phyloP scores from a whole-genome alignment of 352 stramenopile genomes.

The Peronosclerospora sorghi region DNA sequence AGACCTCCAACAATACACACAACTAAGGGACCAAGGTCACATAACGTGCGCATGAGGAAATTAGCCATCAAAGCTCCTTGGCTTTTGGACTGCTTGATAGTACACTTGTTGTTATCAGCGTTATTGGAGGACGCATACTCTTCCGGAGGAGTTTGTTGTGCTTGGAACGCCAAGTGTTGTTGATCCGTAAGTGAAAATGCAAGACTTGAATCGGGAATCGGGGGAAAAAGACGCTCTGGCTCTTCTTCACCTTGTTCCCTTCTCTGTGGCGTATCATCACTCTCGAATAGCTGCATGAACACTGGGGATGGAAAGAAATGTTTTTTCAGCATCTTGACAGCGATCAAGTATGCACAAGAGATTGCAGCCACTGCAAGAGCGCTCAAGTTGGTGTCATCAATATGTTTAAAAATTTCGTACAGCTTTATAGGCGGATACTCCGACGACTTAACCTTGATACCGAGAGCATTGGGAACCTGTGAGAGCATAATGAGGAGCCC shows the following conservation, averaged over 20 bases:
- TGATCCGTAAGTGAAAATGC: slow-evolving; percentile 10
- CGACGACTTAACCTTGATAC: slow-evolving; percentile 8
- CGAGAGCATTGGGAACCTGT: slow-evolving; percentile 9
- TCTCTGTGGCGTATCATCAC: neutral
- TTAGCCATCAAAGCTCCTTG: slow-evolving; percentile 1
- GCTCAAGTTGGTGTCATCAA: slow-evolving; percentile 8
- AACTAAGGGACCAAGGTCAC: slow-evolving; percentile 7
- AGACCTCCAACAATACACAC: slow-evolving; percentile 13
- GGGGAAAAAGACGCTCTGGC: slow-evolving; percentile 2
- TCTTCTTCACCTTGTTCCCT: slow-evolving; percentile 7
- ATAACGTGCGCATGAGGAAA: slow-evolving; percentile 10
- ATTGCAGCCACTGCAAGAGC: slow-evolving; percentile 4
- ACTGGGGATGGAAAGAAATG: slow-evolving; percentile 8
- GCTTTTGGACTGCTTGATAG: slow-evolving; percentile 1
- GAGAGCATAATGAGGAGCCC: slow-evolving; percentile 12
- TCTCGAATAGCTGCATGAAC: slow-evolving; percentile 9
- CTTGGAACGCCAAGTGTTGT: slow-evolving; percentile 7
- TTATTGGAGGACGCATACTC: slow-evolving; percentile 3
- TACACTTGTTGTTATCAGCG: neutral
- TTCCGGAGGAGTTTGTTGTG: slow-evolving; percentile 6
- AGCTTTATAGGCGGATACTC: slow-evolving; percentile 9
- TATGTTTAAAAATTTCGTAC: slow-evolving; percentile 5
- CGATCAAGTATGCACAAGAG: slow-evolving; percentile 4
- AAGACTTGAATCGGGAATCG: neutral
- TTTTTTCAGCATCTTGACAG: slow-evolving; percentile 7